phyloP scores from a whole-genome alignment of 108 stramenopile genomes.

The Phaeodactylum tricornutum region DNA sequence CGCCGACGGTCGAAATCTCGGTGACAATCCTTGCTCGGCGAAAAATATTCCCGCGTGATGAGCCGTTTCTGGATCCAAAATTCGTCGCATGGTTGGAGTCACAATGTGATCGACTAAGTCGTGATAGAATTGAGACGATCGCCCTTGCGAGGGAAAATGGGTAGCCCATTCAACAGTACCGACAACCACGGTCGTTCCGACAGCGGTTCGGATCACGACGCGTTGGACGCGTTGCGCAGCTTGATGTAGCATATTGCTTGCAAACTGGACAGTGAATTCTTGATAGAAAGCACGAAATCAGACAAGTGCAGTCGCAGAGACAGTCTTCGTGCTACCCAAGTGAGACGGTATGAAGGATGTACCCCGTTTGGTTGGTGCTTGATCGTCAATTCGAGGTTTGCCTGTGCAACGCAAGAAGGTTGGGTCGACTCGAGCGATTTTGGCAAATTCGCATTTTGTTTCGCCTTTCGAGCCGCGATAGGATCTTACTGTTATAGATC shows the following conservation, averaged over 20 bases:
- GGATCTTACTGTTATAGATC: too few relatives aligned
- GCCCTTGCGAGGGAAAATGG: constrained; percentile 64
- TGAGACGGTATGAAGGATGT: too few relatives aligned
- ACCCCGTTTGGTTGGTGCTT: too few relatives aligned
- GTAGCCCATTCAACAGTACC: constrained; percentile 55
- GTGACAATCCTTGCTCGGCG: constrained; percentile 31
- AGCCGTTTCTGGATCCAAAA: constrained; percentile 49
- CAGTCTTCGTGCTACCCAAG: too few relatives aligned
- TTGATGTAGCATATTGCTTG: background rate
- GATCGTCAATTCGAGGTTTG: too few relatives aligned
- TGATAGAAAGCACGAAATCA: too few relatives aligned
- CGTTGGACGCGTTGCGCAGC: constrained; percentile 7
- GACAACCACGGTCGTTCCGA: constrained; percentile 18
- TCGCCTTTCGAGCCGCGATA: too few relatives aligned
- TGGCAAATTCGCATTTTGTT: too few relatives aligned
- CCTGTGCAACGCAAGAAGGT: too few relatives aligned
- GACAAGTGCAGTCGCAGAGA: too few relatives aligned
- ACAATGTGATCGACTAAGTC: constrained; percentile 35
- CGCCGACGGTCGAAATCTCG: constrained; percentile 33
- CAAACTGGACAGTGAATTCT: too few relatives aligned
- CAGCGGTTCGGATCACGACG: constrained; percentile 6
- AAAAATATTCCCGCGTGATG: constrained; percentile 41
- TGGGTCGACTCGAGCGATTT: too few relatives aligned
- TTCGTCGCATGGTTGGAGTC: constrained; percentile 47
- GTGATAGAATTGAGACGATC: constrained; percentile 59